Percentiles rank a stretch among this genome's conserved stretches.
These are phyloP conservation scores for Rhodomyrtus psidioides DNA, from an alignment of 441 rosid genomes.

Conservation along the genomic window DNA sequence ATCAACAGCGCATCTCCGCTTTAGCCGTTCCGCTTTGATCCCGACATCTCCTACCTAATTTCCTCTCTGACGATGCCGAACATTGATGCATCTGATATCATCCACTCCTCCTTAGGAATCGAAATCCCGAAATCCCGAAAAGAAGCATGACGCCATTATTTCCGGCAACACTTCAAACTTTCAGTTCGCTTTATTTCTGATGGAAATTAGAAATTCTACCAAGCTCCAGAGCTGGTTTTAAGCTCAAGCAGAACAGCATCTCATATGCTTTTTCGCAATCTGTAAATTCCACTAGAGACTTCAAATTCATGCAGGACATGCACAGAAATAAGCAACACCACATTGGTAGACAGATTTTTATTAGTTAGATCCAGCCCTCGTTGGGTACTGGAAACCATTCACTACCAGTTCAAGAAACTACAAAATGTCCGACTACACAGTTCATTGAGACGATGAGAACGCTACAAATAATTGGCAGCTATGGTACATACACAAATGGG, in stretches of 20 bases:
- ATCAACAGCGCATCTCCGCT: neutral
- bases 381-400: neutral
- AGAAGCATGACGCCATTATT: too few species aligned
- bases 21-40: neutral
- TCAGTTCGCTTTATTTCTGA: too few species aligned
- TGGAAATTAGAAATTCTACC: too few species aligned
- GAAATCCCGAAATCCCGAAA: too few species aligned
- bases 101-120: too few species aligned
- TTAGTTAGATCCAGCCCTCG: neutral
- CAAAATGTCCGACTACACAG: neutral
- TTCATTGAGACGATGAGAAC: neutral
- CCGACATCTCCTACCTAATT: neutral
- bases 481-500: slow-evolving; percentile 8
- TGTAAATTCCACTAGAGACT: too few species aligned
- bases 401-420: neutral
- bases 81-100: neutral
- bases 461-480: slow-evolving; percentile 4
- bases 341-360: neutral
- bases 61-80: neutral
- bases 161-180: too few species aligned
- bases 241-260: too few species aligned
- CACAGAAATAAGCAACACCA: neutral
- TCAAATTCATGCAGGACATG: too few species aligned
- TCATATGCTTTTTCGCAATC: too few species aligned
- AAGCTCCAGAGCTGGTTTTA: too few species aligned